Evolutionary conservation across 805 yeast species (phyloP), one percentile per base, ranked within the genome.

Genomic region (Starmerella floris): DNA sequence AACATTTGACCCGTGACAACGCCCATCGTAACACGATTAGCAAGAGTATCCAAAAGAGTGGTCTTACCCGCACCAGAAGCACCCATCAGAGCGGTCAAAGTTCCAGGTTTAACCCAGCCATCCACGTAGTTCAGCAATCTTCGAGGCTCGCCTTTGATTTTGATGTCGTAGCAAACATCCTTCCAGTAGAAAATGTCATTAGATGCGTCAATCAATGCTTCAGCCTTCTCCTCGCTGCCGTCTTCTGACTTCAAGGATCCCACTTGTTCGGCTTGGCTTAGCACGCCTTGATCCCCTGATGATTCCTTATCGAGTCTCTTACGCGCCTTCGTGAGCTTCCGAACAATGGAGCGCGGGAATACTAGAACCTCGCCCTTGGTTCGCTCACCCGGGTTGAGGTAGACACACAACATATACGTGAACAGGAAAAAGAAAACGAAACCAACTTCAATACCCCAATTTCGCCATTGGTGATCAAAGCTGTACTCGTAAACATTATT

Each of bases 31-130:
- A 78, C 72, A 59, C 88, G 71, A 55, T 77, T 81, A 20, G 84
- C 77, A 46, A 81, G 68, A 51, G 78, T 77, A 59, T 80, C 79
- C 53, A 81, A 66, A 44, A 80, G 64, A 2, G 88, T 81, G 22
- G 91, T 80, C 56, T 80, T 80, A 65, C 91, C 91, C 36, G 91
- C 91, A 64, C 91, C 91, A 27, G 88, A 80, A 41, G 79, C 81
- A 55, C 91, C 91, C 87, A 80, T 79, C 45, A 80, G 66, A 4
- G 88, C 88, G 33, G 87, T 79, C 60, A 80, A 66, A 44, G 81
- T 79, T 53, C 88, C 88, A 17, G 88, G 88, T 55, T 76, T 76
- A 42, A 79, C 83, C 68, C 76, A 80, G 39, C 88, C 88, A 53
- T 72, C 74, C 37, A 74, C 73, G 54, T 67, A 64, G 49, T 69